Evolutionary conservation across 441 rosid genomes (phyloP), one percentile per base, ranked within the genome.

Genomic region (Populus hybrid): DNA sequence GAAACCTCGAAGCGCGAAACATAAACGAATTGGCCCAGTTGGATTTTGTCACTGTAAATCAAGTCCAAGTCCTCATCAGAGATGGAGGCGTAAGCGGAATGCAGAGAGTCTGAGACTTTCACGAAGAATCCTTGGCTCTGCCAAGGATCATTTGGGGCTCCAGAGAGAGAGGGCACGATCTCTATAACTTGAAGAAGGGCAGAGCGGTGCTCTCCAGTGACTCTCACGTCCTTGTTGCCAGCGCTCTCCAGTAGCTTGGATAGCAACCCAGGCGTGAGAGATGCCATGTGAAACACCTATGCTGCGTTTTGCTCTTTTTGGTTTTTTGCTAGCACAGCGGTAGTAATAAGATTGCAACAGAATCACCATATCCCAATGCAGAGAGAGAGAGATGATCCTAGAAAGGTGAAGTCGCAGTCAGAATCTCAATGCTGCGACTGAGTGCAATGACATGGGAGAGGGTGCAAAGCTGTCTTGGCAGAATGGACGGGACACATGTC

Each of bases 101-200:
- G 90, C 53, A 84, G 84, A 69, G 91, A 88, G 77, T 87, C 91
- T 20, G 91, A 87, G 76, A 89, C 82, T 80, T 85, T 89, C 79
- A 89, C 21, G 76, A 87, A 89, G 85, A 89, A 89, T 2, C 85
- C 83, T 35, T 79, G 82, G 84, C 82, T 85, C 33, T 85, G 83
- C 86, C 88, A 88, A 18, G 83, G 91, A 74, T 88, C 75, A n/a
- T 87, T 87, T 1, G 56, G 7, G 21, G 83, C 80, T 45, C 73
- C 71, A 33, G 82, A 26, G 75, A 81, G 82, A 26, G 87, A 84
- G 0, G 91, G 89, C 14, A 87, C 82, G 72, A 88, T 88, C 81
- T 87, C 90, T 7, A 85, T 76, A 11, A 87, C 90, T 50, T 88
- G 90, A 26, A 88, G 87, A 26, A 88, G 91, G 2, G 88, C 84